These are phyloP conservation scores for Cercospora zeina DNA, from an alignment of 2,329 filamentous ascomycete species.

Conservation along the genomic window DNA sequence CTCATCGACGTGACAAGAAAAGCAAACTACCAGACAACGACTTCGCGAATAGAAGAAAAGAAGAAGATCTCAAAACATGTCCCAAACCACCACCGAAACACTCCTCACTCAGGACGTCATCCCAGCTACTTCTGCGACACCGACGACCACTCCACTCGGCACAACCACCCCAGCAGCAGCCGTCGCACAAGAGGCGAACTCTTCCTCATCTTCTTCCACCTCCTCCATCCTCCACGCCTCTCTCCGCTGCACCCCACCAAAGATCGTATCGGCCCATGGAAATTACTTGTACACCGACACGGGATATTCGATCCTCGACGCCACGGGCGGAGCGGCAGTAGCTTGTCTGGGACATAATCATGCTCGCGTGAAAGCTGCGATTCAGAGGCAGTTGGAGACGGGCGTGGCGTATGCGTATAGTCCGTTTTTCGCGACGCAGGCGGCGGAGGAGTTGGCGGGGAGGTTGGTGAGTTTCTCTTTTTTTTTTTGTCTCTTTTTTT, in stretches of 20 bases:
- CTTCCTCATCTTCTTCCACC: neutral
- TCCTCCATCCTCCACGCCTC: constrained; percentile 52
- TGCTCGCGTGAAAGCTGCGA: constrained; percentile 56
- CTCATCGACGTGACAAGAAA: neutral
- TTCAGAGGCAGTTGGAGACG: constrained; percentile 57
- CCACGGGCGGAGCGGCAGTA: constrained; percentile 70
- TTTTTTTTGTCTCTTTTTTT: too few relatives aligned
- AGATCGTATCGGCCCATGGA: constrained; percentile 51
- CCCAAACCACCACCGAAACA: neutral
- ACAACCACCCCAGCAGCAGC: constrained; percentile 23
- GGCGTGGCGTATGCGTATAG: constrained; percentile 60
- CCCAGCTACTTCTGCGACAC: neutral
- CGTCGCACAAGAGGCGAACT: neutral
- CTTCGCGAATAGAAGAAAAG: neutral
- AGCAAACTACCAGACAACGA: neutral
- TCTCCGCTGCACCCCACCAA: constrained; percentile 47
- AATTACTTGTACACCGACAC: constrained; percentile 52
- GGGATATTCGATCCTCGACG: constrained; percentile 65
- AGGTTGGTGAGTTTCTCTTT: neutral
- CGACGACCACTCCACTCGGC: constrained; percentile 9
- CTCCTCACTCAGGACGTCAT: neutral
- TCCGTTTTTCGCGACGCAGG: constrained; percentile 56
- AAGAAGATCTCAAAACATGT: neutral
- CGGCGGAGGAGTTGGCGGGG: constrained; percentile 51
- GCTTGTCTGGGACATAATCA: constrained; percentile 63